phyloP scores from a whole-genome alignment of 177 flowering plant species.

The Telopea speciosissima region DNA sequence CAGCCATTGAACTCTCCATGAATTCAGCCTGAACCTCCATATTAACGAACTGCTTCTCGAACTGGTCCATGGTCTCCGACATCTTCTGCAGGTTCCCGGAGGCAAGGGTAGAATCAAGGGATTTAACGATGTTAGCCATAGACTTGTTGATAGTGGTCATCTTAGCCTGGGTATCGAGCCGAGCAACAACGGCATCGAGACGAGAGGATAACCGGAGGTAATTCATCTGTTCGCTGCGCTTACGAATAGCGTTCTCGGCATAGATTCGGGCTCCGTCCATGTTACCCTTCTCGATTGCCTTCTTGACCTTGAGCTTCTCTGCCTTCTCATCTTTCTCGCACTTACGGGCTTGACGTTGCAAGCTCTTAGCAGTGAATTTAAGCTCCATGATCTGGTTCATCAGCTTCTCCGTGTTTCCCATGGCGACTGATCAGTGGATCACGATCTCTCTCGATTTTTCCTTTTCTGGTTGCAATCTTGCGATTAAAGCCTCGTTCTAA shows the following conservation, averaged over 20 bases:
- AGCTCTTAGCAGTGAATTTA: too few relatives aligned
- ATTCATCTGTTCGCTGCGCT: conserved; percentile 66
- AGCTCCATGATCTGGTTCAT: conserved; percentile 71
- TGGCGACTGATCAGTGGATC: conserved; percentile 14
- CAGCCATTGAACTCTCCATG: conserved; percentile 64
- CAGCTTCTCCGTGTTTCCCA: conserved; percentile 61
- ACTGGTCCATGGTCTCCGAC: conserved; percentile 60
- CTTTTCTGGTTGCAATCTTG: too few relatives aligned
- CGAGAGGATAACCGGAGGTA: conserved; percentile 57
- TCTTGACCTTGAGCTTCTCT: conserved; percentile 62
- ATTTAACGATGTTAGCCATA: conserved; percentile 49
- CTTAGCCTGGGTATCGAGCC: conserved; percentile 65
- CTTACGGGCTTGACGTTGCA: conserved; percentile 55
- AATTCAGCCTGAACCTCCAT: conserved; percentile 65
- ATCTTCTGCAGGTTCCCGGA: conserved; percentile 67
- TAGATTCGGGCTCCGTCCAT: conserved; percentile 68
- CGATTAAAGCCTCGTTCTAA: too few relatives aligned
- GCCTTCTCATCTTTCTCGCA: conserved; percentile 66
- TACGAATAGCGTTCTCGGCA: conserved; percentile 67
- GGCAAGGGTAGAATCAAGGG: conserved; percentile 44
- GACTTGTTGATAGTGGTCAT: conserved; percentile 52
- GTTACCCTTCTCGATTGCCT: conserved; percentile 69
- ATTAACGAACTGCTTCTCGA: conserved; percentile 62
- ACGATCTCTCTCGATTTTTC: background rate
- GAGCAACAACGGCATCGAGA: conserved; percentile 58